These are phyloP conservation scores for Leptographium wingfieldii DNA, from an alignment of 2,329 filamentous ascomycete genomes.

Conservation along the genomic window DNA sequence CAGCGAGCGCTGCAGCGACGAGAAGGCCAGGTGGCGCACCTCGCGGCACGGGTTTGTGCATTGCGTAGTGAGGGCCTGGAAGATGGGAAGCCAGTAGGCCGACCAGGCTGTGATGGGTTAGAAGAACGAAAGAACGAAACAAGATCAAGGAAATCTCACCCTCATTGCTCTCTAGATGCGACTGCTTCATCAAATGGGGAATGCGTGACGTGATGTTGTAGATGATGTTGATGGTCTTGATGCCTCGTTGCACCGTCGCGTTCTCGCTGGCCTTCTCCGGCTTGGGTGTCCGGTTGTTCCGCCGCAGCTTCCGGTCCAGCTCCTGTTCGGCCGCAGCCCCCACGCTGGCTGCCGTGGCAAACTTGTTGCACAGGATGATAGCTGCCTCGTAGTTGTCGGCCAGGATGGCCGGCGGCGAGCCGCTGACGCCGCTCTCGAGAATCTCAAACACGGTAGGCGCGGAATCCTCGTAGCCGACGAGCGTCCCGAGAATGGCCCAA, in stretches of 20 bases:
- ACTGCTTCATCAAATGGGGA: slow-evolving; percentile 79
- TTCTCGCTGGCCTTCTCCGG: slow-evolving; percentile 49
- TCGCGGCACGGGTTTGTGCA: slow-evolving; percentile 92
- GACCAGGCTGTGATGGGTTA: slow-evolving; percentile 59
- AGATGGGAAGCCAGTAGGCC: slow-evolving; percentile 93
- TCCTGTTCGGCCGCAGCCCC: slow-evolving; percentile 59
- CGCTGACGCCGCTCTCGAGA: slow-evolving; percentile 63
- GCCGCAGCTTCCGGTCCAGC: slow-evolving; percentile 34
- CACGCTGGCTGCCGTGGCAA: slow-evolving; percentile 70
- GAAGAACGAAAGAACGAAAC: not conserved
- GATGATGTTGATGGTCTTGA: slow-evolving; percentile 69
- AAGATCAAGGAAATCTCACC: slow-evolving; percentile 31
- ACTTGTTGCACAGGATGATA: slow-evolving; percentile 74
- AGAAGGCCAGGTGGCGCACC: slow-evolving; percentile 78
- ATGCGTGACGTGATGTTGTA: slow-evolving; percentile 73
- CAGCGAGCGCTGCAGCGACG: slow-evolving; percentile 72
- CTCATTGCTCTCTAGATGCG: slow-evolving; percentile 78
- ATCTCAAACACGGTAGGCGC: slow-evolving; percentile 75
- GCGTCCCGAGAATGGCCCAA: slow-evolving; percentile 74
- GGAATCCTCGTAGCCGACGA: slow-evolving; percentile 57
- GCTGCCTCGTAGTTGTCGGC: slow-evolving; percentile 93
- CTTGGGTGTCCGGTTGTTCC: slow-evolving; percentile 29
- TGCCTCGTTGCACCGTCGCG: slow-evolving; percentile 61
- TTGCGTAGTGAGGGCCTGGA: slow-evolving; percentile 76
- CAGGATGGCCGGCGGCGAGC: slow-evolving; percentile 69